phyloP scores from a whole-genome alignment of 208 protist genomes.

The Phytomonas francai region DNA sequence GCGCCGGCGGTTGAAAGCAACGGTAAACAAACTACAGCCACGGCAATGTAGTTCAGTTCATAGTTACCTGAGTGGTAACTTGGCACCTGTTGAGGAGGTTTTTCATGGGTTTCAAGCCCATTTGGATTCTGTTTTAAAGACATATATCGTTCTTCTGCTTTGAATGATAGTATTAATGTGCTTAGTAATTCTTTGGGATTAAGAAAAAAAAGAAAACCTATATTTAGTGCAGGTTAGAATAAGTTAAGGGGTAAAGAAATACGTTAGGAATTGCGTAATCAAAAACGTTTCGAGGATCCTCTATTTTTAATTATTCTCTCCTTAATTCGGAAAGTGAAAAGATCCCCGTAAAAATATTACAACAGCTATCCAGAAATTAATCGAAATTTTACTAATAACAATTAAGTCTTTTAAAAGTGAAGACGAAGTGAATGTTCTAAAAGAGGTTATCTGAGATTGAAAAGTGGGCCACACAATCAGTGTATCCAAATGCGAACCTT shows the following conservation, averaged over 20 bases:
- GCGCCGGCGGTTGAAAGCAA: conserved; percentile 24
- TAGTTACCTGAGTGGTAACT: conserved; percentile 57
- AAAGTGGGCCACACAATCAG: conserved; percentile 15
- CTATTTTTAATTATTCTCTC: conserved; percentile 1
- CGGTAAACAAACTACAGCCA: conserved; percentile 53
- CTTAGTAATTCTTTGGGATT: neutral
- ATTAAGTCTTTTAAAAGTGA: neutral
- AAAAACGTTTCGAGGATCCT: neutral
- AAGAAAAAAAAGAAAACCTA: neutral
- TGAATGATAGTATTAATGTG: conserved; percentile 1
- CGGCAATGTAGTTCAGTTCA: conserved; percentile 73
- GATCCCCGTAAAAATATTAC: neutral
- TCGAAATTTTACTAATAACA: conserved; percentile 8
- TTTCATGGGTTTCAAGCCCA: conserved; percentile 22
- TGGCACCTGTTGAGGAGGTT: conserved; percentile 32
- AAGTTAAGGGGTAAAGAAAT: neutral
- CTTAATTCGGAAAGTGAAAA: conserved; percentile 8
- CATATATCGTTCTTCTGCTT: conserved; percentile 4
- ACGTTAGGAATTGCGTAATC: neutral
- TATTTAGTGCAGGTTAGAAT: neutral
- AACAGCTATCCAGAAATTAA: neutral
- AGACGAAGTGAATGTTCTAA: conserved; percentile 1
- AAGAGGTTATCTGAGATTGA: neutral
- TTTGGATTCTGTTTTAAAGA: conserved; percentile 2
- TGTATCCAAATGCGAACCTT: conserved; percentile 87